These are phyloP conservation scores for Eimeria praecox DNA, from an alignment of 169 alveolate species.

Conservation along the genomic window DNA sequence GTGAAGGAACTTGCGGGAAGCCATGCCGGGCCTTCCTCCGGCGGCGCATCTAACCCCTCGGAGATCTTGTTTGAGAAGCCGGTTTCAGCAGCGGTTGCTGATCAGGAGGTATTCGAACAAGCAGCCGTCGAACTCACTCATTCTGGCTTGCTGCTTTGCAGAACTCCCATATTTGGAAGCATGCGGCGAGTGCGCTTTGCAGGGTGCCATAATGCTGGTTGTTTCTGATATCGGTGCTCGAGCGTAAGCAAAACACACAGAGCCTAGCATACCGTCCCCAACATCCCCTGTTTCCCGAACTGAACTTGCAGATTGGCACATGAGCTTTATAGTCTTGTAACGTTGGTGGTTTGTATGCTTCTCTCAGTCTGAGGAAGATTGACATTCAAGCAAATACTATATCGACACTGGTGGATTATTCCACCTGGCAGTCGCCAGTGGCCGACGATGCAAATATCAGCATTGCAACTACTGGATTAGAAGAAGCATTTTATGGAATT, in stretches of 20 bases:
- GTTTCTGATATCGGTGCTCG: conserved; percentile 56
- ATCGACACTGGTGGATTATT: conserved; percentile 19
- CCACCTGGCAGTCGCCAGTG: conserved; percentile 59
- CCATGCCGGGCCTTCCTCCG: not conserved
- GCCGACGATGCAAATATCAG: conserved; percentile 20
- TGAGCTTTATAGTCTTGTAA: not conserved
- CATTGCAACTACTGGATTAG: conserved; percentile 51
- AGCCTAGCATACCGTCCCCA: not conserved
- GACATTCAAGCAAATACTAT: conserved; percentile 26
- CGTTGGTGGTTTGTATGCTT: not conserved
- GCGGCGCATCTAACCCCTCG: not conserved
- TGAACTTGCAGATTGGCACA: not conserved
- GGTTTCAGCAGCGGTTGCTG: conserved; percentile 58
- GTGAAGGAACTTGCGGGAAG: conserved; percentile 17
- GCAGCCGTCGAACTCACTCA: not conserved
- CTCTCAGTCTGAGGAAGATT: conserved; percentile 8
- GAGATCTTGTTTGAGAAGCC: conserved; percentile 1
- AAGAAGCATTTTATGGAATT: conserved; percentile 46
- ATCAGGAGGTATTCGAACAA: not conserved
- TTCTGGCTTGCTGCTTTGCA: not conserved
- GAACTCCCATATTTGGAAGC: not conserved
- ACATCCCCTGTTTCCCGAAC: not conserved
- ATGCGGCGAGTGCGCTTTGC: conserved; percentile 2
- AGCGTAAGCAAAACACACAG: conserved; percentile 11
- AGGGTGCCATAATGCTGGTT: conserved; percentile 4